Base-by-base conservation (phyloP, 148 eudicot species). In the Pouteria glomerata region DNA sequence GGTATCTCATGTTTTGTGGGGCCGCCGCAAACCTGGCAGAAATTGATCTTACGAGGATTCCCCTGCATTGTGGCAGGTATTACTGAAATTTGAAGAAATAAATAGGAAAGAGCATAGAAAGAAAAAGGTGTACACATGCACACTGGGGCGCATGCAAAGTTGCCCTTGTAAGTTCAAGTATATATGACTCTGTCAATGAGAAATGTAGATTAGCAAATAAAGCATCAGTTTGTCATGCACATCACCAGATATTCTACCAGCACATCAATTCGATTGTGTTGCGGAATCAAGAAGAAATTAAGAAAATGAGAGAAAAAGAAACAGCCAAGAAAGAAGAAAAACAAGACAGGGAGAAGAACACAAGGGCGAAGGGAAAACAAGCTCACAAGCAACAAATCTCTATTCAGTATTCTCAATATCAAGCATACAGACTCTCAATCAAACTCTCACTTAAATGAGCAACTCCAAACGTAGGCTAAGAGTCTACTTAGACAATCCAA, bases 21-120 rank as follows among this genome's bases (percentile, higher is more conserved):
- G 74, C 96, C 97, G 70, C 98, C 98, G 77, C 98, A 95, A 76
- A 59, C 80, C 75, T 91, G 98, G 77, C 98, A 95, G 74, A 86
- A 95, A 66, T 91, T 95, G 55, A 91, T 85, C 75, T 88, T 91
- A 53, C 89, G 87, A 74, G 73, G 31, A 76, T 42, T 66, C 24
- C 83, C 96, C 98, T 95, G 81, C 76, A 84, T 63, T 73, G 4
- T 37, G 60, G 58, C 50, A 19, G 59, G 41, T 58, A 45, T 42
- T 37, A 65, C 42, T 8, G 52, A 48, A 44, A 55, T 55, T 19
- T 52, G 59, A 34, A 63, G 16, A 59, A 34, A 23, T n/a, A 65
- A 58, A 57, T 8, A 3, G 18, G 58, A 59, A 26, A 62, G 62
- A 23, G 15, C 61, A n/a, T 29, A 19, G 33, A 11, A 19, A 51